Evolutionary conservation across 2,329 filamentous ascomycete species (phyloP).

Genomic region (Fusarium sp.): DNA sequence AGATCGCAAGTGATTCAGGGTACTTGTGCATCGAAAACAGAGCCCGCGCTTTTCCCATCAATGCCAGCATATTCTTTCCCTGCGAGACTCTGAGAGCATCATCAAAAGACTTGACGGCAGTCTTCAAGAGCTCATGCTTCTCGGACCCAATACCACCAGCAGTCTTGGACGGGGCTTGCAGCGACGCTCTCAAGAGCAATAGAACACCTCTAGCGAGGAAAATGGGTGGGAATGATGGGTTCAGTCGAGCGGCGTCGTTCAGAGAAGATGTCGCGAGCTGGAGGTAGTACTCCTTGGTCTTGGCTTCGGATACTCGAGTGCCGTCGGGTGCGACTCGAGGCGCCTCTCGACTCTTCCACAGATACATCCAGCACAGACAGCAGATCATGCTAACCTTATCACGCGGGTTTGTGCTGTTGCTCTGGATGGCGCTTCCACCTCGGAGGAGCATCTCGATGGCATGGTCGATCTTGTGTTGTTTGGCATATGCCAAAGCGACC

Average conservation of each 20-base stretch:
- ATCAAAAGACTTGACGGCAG: slow-evolving; percentile 93
- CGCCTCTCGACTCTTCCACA: slow-evolving; percentile 89
- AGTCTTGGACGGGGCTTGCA: slow-evolving; percentile 79
- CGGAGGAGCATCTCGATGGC: slow-evolving; percentile 79
- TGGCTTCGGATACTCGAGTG: slow-evolving; percentile 74
- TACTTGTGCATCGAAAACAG: slow-evolving; percentile 89
- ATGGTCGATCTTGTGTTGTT: slow-evolving; percentile 92
- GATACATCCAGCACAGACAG: slow-evolving; percentile 89
- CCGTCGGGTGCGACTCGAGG: slow-evolving; percentile 72
- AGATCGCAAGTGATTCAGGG: slow-evolving; percentile 82
- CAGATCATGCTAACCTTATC: slow-evolving; percentile 88
- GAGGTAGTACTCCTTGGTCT: slow-evolving; percentile 94
- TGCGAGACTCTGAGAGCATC: slow-evolving; percentile 88
- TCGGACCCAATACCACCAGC: slow-evolving; percentile 77
- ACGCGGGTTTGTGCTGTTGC: slow-evolving; percentile 76
- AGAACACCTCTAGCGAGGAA: slow-evolving; percentile 93
- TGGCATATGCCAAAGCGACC: slow-evolving; percentile 96
- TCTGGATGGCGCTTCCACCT: slow-evolving; percentile 77
- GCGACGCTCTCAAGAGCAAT: slow-evolving; percentile 86
- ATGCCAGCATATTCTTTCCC: slow-evolving; percentile 89
- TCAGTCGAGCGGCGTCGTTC: slow-evolving; percentile 95
- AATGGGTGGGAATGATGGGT: slow-evolving; percentile 90
- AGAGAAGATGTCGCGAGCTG: slow-evolving; percentile 90
- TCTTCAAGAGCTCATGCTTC: slow-evolving; percentile 81
- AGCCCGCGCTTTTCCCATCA: slow-evolving; percentile 89